Base-by-base conservation (phyloP, 1,284 basidiomycete genomes). In the Neolentinus lepideus region DNA sequence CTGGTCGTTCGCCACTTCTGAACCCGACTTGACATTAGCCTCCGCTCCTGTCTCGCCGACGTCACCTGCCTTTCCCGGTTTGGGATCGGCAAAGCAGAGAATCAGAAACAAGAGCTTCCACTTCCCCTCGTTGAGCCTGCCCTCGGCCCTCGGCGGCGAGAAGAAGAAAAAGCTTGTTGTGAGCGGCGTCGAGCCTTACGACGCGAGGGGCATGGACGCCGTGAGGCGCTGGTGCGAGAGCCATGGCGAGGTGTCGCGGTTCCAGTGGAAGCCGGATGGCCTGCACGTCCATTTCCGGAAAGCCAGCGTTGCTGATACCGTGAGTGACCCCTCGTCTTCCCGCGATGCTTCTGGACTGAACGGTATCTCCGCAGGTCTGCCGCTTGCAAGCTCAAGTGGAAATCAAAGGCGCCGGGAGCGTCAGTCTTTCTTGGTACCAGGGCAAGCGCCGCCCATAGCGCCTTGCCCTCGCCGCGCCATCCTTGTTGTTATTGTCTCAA, bases 91-190 rank as follows among this genome's bases (percentile, higher is more conserved):
- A 6, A 43, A 43, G 38, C 38, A n/a, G 38, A 25, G 45, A 19
- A 50, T 25, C 47, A 8, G 47, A 25, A 50, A 50, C 47, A 50
- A 50, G 47, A 50, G 47, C 47, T 43, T 43, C 38, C 38, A 43
- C 19, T 43, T 43, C 38, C 38, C 38, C n/a, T 43, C 38, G 12
- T 16, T 43, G 38, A 43, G 38, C 19, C 38, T 43, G 38, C 38
- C 38, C 19, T 21, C 38, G 19, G 38, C 19, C 8, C 38, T 43
- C 38, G 38, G 71, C 58, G 70, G 69, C 19, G 71, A 72, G 59
- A 78, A 76, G 65, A 81, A 78, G 67, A 80, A 73, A 65, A 79
- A 74, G 59, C 71, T 84, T 12, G 73, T 84, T 31, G 68, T 84
- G 53, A 80, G 76, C 59, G 83, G 83, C 26, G 74, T 84, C 35